Percentiles rank a stretch among this genome's conserved stretches.
Conservation (phyloP, 2,329 filamentous ascomycete species). For the Colletotrichum sansevieriae region DNA sequence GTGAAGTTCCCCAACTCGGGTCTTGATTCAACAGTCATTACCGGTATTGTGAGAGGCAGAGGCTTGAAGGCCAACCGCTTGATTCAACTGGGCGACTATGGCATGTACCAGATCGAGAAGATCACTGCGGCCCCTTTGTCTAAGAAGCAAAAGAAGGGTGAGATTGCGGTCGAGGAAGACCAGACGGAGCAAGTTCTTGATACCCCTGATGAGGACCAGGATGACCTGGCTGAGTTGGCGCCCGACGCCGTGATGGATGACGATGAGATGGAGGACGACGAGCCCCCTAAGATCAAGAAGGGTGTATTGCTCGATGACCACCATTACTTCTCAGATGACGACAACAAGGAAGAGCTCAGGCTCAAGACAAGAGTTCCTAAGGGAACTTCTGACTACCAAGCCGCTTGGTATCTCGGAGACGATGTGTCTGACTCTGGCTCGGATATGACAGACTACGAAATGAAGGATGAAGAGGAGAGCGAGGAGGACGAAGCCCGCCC, state of each 20-base stretch:
- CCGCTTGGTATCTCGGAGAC: constrained; percentile 88
- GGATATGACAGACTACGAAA: constrained; percentile 78
- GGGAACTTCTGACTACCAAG: constrained; percentile 94
- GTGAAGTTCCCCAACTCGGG: constrained; percentile 76
- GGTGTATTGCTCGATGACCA: constrained; percentile 96
- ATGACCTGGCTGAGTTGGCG: constrained; percentile 85
- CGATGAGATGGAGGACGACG: constrained; percentile 58
- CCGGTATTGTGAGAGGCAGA: constrained; percentile 87
- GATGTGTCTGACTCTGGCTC: constrained; percentile 87
- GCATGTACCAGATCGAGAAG: constrained; percentile 91
- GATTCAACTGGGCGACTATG: constrained; percentile 93
- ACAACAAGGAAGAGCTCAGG: constrained; percentile 69
- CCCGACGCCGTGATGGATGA: constrained; percentile 81
- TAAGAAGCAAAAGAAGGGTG: constrained; percentile 69
- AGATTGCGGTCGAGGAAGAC: constrained; percentile 76
- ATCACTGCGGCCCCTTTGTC: constrained; percentile 82
- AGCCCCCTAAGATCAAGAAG: constrained; percentile 71
- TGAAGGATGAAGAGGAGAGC: constrained; percentile 70
- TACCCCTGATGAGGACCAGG: constrained; percentile 80
- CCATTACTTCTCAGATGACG: constrained; percentile 96
- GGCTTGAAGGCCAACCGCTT: constrained; percentile 91
- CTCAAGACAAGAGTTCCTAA: constrained; percentile 83
- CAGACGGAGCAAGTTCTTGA: constrained; percentile 72
- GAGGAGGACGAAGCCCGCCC: constrained; percentile 72
- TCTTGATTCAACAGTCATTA: constrained; percentile 77